Base-by-base conservation (phyloP, 331 rosid species). In the Rosa hybrid region DNA sequence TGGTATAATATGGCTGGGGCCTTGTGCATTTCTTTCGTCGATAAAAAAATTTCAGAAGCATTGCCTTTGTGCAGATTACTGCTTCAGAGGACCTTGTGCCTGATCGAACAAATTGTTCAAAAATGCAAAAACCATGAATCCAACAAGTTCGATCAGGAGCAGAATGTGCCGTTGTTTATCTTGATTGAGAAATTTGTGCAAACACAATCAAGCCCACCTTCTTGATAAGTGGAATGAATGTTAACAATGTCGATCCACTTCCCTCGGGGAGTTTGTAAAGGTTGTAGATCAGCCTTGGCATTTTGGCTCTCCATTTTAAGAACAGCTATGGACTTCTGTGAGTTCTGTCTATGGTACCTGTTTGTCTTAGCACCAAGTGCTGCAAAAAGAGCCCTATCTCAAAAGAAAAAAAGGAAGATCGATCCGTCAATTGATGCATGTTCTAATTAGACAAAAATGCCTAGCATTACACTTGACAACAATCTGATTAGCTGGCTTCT, bases 281-380 rank as follows among this genome's bases (percentile, higher is more conserved):
- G 94, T 92, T 57, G 97, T 81, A 78, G 83, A 48, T 84, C 49
- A 4, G 96, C 94, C 89, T 87, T 95, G 62, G 99, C 98, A 83
- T 95, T 98, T 83, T 91, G 98, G 80, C 99, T 95, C 80, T 95
- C 99, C 99, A 95, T 91, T 86, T 93, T 98, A 63, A 95, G 96
- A 86, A 79, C 88, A 97, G 92, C 92, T 78, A 95, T 84, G 30
- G 97, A 93, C 85, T 95, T 93, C 81, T 95, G 99, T 80, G 97
- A 93, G 84, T 95, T 93, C 81, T 95, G 99, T 80, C 98, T 90
- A 62, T 91, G 93, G 78, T 93, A 95, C 72, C 93, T 74, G 87
- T 89, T 93, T 86, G 97, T 89, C 87, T 93, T 93, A 59, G 98
- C 99, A 4, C 94, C 86, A 77, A 95, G 91, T 65, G 98, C 98